Evolutionary conservation across 164 flowering plant species (phyloP).

Genomic region (Vitis cinerea): DNA sequence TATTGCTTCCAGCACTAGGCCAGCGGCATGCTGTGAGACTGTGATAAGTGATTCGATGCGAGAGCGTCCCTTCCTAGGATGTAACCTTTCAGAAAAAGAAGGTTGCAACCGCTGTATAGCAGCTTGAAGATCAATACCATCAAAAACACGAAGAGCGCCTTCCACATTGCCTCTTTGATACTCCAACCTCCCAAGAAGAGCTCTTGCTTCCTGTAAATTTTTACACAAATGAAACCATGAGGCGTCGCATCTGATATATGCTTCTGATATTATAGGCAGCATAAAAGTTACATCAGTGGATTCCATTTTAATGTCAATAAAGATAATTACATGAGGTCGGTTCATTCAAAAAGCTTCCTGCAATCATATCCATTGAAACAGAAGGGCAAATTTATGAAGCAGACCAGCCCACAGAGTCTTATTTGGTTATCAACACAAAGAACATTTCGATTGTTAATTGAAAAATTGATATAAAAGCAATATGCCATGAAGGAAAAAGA

Average conservation of each 20-base stretch:
- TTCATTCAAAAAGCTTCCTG: no score
- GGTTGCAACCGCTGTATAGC: slow-evolving; percentile 77
- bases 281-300: no score
- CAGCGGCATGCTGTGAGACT: slow-evolving; percentile 79
- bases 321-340: no score
- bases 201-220: slow-evolving; percentile 85
- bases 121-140: slow-evolving; percentile 94
- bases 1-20: slow-evolving; percentile 89
- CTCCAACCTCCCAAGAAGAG: slow-evolving; percentile 95
- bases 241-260: slow-evolving; percentile 5
- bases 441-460: no score
- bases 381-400: no score
- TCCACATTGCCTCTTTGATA: slow-evolving; percentile 93
- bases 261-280: not conserved
- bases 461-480: no score
- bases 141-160: slow-evolving; percentile 84
- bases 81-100: slow-evolving; percentile 41
- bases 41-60: slow-evolving; percentile 44
- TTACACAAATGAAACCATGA: not conserved
- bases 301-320: no score
- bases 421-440: no score
- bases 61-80: slow-evolving; percentile 51
- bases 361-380: no score
- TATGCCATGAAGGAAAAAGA: no score
- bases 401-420: no score